phyloP scores from a whole-genome alignment of 1,284 basidiomycete species.

The Phenoliferia sp. region DNA sequence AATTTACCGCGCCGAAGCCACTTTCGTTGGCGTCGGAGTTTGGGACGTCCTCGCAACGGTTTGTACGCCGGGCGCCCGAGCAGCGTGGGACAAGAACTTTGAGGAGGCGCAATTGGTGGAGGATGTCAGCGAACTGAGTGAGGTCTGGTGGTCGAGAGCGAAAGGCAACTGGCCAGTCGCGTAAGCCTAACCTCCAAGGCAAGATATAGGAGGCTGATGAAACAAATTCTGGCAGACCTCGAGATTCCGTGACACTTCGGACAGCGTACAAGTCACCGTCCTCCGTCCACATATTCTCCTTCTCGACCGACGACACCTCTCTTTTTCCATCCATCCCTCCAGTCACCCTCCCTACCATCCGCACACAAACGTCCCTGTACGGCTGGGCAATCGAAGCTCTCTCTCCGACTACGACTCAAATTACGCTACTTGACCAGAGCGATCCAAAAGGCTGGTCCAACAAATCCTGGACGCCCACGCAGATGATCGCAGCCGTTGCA shows the following conservation, averaged over 20 bases:
- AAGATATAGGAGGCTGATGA: not conserved
- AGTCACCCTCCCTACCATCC: constrained; percentile 68
- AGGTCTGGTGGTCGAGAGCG: constrained; percentile 83
- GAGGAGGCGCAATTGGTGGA: constrained; percentile 81
- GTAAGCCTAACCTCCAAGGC: constrained; percentile 54
- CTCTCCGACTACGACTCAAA: constrained; percentile 88
- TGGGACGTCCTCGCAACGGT: constrained; percentile 95
- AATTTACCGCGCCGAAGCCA: constrained; percentile 93
- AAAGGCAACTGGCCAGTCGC: constrained; percentile 87
- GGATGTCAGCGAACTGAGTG: constrained; percentile 70
- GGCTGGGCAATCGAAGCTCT: constrained; percentile 96
- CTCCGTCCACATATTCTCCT: constrained; percentile 91
- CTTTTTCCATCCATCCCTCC: constrained; percentile 77
- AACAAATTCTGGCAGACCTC: constrained; percentile 56
- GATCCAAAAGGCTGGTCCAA: constrained; percentile 97
- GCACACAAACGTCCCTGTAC: constrained; percentile 90
- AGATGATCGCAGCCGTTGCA: constrained; percentile 57
- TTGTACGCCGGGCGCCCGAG: constrained; percentile 71
- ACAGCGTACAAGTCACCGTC: constrained; percentile 96
- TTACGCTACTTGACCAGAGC: constrained; percentile 92
- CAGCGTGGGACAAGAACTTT: constrained; percentile 84
- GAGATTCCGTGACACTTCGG: constrained; percentile 84
- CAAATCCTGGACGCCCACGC: constrained; percentile 84
- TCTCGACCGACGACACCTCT: constrained; percentile 83
- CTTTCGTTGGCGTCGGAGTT: constrained; percentile 90